phyloP scores from a whole-genome alignment of 306 rosid species.

The Pyrus communis region DNA sequence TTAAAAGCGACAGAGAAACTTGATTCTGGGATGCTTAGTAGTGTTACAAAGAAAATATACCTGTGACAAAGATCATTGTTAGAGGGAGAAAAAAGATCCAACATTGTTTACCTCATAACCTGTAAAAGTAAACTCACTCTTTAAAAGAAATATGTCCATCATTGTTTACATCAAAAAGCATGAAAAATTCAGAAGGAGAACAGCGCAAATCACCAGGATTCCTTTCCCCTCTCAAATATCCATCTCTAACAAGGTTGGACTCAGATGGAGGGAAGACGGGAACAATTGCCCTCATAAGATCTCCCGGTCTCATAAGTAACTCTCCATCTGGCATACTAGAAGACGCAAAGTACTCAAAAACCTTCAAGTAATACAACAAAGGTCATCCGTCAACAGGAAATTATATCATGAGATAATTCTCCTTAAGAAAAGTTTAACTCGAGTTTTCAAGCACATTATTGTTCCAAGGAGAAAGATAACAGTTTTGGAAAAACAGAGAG shows the following conservation, averaged over 20 bases:
- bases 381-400: conserved; percentile 9
- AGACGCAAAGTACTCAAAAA: conserved; percentile 91
- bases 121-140: conserved; percentile 52
- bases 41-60: conserved; percentile 82
- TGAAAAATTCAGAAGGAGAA: conserved; percentile 60
- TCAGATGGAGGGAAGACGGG: conserved; percentile 98
- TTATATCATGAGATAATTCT: background rate
- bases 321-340: conserved; percentile 56
- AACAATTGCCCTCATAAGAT: conserved; percentile 89
- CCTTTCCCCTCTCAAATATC: conserved; percentile 81
- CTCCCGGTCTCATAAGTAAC: conserved; percentile 66
- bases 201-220: conserved; percentile 71
- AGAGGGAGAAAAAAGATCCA: background rate
- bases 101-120: background rate
- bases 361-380: conserved; percentile 39
- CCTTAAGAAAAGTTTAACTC: background rate
- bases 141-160: conserved; percentile 77
- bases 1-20: conserved; percentile 69
- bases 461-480: background rate
- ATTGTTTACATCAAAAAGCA: conserved; percentile 78
- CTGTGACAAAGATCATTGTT: conserved; percentile 33
- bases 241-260: conserved; percentile 85
- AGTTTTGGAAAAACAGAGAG: background rate
- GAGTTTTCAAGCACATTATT: background rate
- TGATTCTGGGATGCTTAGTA: conserved; percentile 85